Evolutionary conservation across 208 protist genomes (phyloP).

Genomic region (Leishmania tropica): DNA sequence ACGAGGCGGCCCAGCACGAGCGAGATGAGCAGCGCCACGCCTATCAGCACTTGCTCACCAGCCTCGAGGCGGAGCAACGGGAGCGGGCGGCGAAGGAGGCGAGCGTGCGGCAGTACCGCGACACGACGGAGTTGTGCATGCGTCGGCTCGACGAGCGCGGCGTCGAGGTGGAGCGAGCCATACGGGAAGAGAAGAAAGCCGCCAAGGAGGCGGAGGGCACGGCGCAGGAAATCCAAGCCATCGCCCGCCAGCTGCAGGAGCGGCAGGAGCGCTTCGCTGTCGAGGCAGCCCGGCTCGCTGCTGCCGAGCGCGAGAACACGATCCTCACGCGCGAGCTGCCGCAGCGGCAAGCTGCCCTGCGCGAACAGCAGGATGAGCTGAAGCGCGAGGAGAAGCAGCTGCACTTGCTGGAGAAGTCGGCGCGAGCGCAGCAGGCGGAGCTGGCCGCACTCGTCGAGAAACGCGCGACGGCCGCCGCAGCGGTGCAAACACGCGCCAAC

Average conservation of each 20-base stretch:
- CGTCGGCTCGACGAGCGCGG: slow-evolving; percentile 54
- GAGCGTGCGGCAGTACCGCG: slow-evolving; percentile 90
- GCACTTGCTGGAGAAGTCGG: slow-evolving; percentile 39
- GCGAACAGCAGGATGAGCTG: slow-evolving; percentile 80
- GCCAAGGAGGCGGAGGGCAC: slow-evolving; percentile 34
- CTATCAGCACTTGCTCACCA: slow-evolving; percentile 65
- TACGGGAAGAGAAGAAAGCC: slow-evolving; percentile 47
- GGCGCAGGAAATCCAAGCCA: slow-evolving; percentile 43
- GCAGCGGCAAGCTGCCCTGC: slow-evolving; percentile 74
- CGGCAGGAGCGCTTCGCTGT: slow-evolving; percentile 70
- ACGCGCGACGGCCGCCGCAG: slow-evolving; percentile 49
- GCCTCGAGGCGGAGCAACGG: slow-evolving; percentile 67
- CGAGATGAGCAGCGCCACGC: slow-evolving; percentile 44
- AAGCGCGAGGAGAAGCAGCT: slow-evolving; percentile 35
- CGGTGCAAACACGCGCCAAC: slow-evolving; percentile 50
- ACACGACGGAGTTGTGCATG: slow-evolving; percentile 59
- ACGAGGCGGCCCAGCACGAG: slow-evolving; percentile 27
- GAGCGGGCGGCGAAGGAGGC: slow-evolving; percentile 88
- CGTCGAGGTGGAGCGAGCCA: slow-evolving; percentile 38
- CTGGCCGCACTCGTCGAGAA: slow-evolving; percentile 49
- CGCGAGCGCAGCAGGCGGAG: slow-evolving; percentile 66
- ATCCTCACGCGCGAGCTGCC: slow-evolving; percentile 84
- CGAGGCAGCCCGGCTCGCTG: slow-evolving; percentile 78
- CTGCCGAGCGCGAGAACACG: slow-evolving; percentile 84
- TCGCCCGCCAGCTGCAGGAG: slow-evolving; percentile 67